Evolutionary conservation across 108 stramenopile genomes (phyloP), one percentile per base, ranked within the genome.

Genomic region (Nitzschia palea): DNA sequence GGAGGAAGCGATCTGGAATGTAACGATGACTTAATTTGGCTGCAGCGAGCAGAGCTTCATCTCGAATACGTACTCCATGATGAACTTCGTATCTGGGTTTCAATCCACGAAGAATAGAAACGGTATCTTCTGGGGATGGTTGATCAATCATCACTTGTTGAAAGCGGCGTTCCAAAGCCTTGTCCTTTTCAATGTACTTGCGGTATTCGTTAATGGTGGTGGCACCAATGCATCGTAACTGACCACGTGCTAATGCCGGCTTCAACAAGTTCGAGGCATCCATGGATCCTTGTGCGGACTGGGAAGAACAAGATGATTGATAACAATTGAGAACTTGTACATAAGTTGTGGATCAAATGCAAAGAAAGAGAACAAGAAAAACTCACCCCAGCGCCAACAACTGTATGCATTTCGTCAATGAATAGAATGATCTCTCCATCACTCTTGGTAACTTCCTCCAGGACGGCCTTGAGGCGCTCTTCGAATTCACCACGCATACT

Each of bases 401-500:
- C 94, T 9, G 96, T 95, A 80, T 99, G 99, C 81, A 98, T 95
- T 72, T 99, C 99, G 79, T 99, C 99, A 70, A 99, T 97, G 76
- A 99, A 99, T 36, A 98, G 68, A 56, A 99, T 91, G 44, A 98
- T 89, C 51, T 96, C 87, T 15, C 98, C 98, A 17, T 96, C 90
- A 62, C 95, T 90, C 45, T 90, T 89, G 40, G 89, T 85, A 0
- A 98, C 97, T 63, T 99, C 99, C 68, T 97, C 96, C 73, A 99
- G 74, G 14, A 99, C 99, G 17, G 95, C 88, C 86, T 98, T 98
- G n/a, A 99, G 78, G 28, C 99, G 88, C 77, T 98, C 99, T 70
- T 99, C 99, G 73, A 99, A 99, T 77, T 99, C 98, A 55, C 99
- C 99, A 37, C 99, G 80, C 89, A 97, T 97, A 54, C 90, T 97